Base-by-base conservation (phyloP, 495 filamentous ascomycete genomes). In the Parathielavia hyrcaniae region DNA sequence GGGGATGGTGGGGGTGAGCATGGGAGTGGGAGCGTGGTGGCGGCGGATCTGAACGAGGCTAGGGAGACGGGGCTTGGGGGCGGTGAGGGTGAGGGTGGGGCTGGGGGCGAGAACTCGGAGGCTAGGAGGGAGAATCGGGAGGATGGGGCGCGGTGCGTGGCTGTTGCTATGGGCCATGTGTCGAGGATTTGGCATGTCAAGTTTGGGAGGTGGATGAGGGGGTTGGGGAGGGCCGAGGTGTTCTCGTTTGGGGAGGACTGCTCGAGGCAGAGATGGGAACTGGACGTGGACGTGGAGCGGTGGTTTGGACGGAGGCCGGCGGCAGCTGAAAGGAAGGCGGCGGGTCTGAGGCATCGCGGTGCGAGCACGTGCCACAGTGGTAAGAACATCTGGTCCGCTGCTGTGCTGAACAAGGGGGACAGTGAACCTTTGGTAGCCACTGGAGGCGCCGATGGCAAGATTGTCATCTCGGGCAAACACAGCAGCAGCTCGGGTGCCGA, bases 341-440 rank as follows among this genome's bases (percentile, higher is more conserved):
- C 66, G 19, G 67, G 71, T 2, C 70, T 93, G 35, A 72, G 55
- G 9, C 77, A 86, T 26, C 69, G 75, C 11, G 68, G 73, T 3
- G 82, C 79, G 13, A 77, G 79, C 39, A 71, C 75, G 17, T 82
- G 79, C 48, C 93, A 98, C 66, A 75, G 71, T 32, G 92, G 93
- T 32, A 97, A 97, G 69, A 88, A 96, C 65, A 84, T 97, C n/a
- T 97, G 91, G 90, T 85, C 89, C 1, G 71, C 82, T 26, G 83
- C 81, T 12, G 65, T 86, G 10, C 60, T 62, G n/a, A 61, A 36
- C 14, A 53, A 51, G 7, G 60, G 61, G 9, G 57, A 65, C 32
- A 58, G 69, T 8, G 67, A 55, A 12, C 54, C 68, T 2, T 50
- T 81, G 0, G 67, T 95, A 58, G 83, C 83, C n/a, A 92, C 87